These are phyloP conservation scores for Xerocomellus dryophilus DNA, from an alignment of 768 basidiomycete genomes.

Conservation along the genomic window DNA sequence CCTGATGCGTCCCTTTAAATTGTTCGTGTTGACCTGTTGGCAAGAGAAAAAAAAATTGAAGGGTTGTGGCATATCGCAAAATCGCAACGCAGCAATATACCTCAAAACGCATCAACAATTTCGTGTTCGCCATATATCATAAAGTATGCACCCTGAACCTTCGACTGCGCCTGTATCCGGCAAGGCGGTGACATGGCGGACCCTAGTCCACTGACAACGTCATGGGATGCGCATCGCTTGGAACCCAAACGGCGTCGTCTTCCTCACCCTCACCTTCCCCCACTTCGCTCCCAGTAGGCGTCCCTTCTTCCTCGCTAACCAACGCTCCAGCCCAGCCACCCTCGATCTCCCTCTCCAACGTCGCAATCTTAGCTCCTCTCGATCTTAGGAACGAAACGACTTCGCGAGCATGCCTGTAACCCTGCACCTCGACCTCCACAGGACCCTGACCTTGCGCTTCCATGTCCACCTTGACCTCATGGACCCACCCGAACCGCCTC, in stretches of 20 bases:
- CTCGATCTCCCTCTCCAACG: slow-evolving; percentile 42
- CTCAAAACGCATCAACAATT: slow-evolving; percentile 12
- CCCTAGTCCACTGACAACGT: slow-evolving; percentile 10
- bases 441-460: slow-evolving; percentile 27
- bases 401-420: slow-evolving; percentile 67
- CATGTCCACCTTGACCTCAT: slow-evolving; percentile 29
- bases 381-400: slow-evolving; percentile 67
- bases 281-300: slow-evolving; percentile 23
- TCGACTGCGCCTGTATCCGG: slow-evolving; percentile 1
- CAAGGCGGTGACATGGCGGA: slow-evolving; percentile 9
- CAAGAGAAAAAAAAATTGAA: slow-evolving; percentile 1
- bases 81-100: slow-evolving; percentile 20
- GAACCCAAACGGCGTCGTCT: slow-evolving; percentile 34
- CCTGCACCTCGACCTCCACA: slow-evolving; percentile 32
- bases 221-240: slow-evolving; percentile 14
- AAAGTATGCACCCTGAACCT: slow-evolving; percentile 17
- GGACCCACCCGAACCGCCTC: slow-evolving; percentile 38
- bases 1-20: slow-evolving; percentile 6
- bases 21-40: slow-evolving; percentile 1
- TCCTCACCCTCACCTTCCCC: slow-evolving; percentile 27
- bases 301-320: slow-evolving; percentile 50
- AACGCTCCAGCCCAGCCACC: slow-evolving; percentile 69
- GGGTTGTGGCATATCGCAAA: slow-evolving; percentile 4
- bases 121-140: slow-evolving; percentile 10
- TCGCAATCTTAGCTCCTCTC: slow-evolving; percentile 68